A percentile compares a stretch with the other conserved stretches of the same genome.
Conservation (phyloP, 495 filamentous ascomycete species). For the Penicillium silybi region DNA sequence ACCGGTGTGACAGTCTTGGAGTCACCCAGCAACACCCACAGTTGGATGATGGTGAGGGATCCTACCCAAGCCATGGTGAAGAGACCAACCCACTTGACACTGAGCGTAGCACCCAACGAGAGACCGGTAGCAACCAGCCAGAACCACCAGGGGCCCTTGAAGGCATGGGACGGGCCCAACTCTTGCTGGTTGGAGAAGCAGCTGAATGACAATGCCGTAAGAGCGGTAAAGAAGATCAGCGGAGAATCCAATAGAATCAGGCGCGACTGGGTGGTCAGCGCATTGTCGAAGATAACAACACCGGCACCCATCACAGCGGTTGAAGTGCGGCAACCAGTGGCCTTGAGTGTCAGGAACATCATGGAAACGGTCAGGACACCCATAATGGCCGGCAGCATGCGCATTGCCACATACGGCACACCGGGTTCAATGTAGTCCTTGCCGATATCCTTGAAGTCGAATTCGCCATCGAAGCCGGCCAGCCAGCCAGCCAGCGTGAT, state of each 20-base stretch:
- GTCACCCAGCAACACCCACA: slow-evolving; percentile 93
- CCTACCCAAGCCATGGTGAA: slow-evolving; percentile 99
- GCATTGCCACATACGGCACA: slow-evolving; percentile 97
- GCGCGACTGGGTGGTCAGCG: slow-evolving; percentile 87
- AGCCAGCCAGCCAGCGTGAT: slow-evolving; percentile 94
- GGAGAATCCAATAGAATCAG: slow-evolving; percentile 96
- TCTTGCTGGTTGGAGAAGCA: slow-evolving; percentile 97
- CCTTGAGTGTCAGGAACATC: slow-evolving; percentile 94
- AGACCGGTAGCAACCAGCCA: slow-evolving; percentile 88
- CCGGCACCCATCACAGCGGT: slow-evolving; percentile 78
- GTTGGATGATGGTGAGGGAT: slow-evolving; percentile 79
- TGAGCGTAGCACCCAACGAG: slow-evolving; percentile 83
- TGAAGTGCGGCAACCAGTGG: slow-evolving; percentile 78
- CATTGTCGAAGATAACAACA: slow-evolving; percentile 93
- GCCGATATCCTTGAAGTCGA: slow-evolving; percentile 99
- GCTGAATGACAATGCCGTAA: slow-evolving; percentile 85
- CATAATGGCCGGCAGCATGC: slow-evolving; percentile 82
- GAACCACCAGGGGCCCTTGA: slow-evolving; percentile 92
- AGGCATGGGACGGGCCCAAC: slow-evolving; percentile 80
- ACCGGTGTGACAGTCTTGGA: slow-evolving; percentile 74
- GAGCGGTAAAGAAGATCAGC: slow-evolving; percentile 85
- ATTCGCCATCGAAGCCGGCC: slow-evolving; percentile 90
- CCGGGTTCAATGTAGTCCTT: slow-evolving; percentile 95
- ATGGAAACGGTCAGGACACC: slow-evolving; percentile 83
- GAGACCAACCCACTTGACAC: slow-evolving; percentile 97